Conservation (phyloP, 768 basidiomycete species). For the Lactarius pseudohatsudake region DNA sequence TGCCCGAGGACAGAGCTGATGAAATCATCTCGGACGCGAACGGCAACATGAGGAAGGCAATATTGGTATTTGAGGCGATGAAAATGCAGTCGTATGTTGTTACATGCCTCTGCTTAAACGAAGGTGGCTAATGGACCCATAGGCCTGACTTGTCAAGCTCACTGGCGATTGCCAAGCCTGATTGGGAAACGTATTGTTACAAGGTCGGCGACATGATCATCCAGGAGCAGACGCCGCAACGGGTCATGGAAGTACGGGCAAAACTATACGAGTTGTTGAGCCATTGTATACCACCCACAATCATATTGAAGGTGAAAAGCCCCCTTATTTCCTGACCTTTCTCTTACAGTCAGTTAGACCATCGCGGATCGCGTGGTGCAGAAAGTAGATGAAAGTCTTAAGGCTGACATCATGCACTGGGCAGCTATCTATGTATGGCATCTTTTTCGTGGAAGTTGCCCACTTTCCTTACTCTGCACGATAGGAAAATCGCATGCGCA, state of each 20-base stretch:
- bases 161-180: slow-evolving; percentile 89
- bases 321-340: background rate
- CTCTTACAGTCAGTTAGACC: slow-evolving; percentile 53
- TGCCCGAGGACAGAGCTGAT: slow-evolving; percentile 74
- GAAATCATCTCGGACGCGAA: slow-evolving; percentile 78
- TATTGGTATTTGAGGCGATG: slow-evolving; percentile 91
- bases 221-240: slow-evolving; percentile 83
- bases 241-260: slow-evolving; percentile 87
- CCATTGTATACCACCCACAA: slow-evolving; percentile 94
- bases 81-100: slow-evolving; percentile 89
- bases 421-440: slow-evolving; percentile 87
- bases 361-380: slow-evolving; percentile 86
- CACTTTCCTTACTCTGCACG: slow-evolving; percentile 8
- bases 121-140: slow-evolving; percentile 9
- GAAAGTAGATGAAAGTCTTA: slow-evolving; percentile 84
- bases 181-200: slow-evolving; percentile 97
- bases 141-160: slow-evolving; percentile 84
- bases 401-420: slow-evolving; percentile 96
- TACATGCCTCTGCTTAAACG: slow-evolving; percentile 9
- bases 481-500: slow-evolving; percentile 94
- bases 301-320: slow-evolving; percentile 78
- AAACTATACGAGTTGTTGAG: slow-evolving; percentile 95
- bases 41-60: slow-evolving; percentile 92
- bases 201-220: slow-evolving; percentile 91
- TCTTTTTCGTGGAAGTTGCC: background rate